Evolutionary conservation across 352 stramenopile species (phyloP).

Genomic region (Peronospora tabacina): DNA sequence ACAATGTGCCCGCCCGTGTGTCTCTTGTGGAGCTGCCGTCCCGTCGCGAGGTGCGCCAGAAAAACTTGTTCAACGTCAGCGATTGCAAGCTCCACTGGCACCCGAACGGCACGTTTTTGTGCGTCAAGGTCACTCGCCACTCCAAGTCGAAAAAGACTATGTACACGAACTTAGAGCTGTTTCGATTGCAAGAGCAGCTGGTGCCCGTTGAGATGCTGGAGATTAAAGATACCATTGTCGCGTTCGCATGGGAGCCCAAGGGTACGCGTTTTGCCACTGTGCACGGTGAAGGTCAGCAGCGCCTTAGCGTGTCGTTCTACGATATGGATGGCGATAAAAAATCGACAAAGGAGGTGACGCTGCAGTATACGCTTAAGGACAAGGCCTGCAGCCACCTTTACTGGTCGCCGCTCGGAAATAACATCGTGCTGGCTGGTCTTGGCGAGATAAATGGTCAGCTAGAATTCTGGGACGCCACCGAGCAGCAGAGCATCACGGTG

Average conservation of each 20-base stretch:
- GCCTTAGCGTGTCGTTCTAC: constrained; percentile 95
- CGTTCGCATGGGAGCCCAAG: constrained; percentile 95
- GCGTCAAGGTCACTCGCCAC: constrained; percentile 84
- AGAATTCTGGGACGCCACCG: constrained; percentile 97
- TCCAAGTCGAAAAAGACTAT: constrained; percentile 96
- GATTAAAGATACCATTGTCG: constrained; percentile 93
- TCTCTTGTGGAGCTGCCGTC: constrained; percentile 94
- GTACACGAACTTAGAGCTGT: constrained; percentile 99
- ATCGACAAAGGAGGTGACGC: constrained; percentile 84
- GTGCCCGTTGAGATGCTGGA: constrained; percentile 98
- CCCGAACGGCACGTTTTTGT: constrained; percentile 91
- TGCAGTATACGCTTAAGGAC: constrained; percentile 92
- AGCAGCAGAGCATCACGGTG: constrained; percentile 90
- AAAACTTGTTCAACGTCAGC: constrained; percentile 98
- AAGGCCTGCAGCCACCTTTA: constrained; percentile 95
- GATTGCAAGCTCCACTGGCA: constrained; percentile 95
- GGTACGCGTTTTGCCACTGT: constrained; percentile 95
- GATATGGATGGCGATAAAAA: constrained; percentile 83
- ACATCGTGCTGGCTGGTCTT: constrained; percentile 92
- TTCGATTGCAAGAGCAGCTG: constrained; percentile 91
- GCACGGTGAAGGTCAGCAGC: constrained; percentile 91
- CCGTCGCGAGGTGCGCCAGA: constrained; percentile 92
- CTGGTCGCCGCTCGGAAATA: constrained; percentile 92
- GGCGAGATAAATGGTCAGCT: constrained; percentile 93
- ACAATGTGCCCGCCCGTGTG: constrained; percentile 93